Evolutionary conservation across 2,329 filamentous ascomycete species (phyloP).

Genomic region (Helotiales sp.): DNA sequence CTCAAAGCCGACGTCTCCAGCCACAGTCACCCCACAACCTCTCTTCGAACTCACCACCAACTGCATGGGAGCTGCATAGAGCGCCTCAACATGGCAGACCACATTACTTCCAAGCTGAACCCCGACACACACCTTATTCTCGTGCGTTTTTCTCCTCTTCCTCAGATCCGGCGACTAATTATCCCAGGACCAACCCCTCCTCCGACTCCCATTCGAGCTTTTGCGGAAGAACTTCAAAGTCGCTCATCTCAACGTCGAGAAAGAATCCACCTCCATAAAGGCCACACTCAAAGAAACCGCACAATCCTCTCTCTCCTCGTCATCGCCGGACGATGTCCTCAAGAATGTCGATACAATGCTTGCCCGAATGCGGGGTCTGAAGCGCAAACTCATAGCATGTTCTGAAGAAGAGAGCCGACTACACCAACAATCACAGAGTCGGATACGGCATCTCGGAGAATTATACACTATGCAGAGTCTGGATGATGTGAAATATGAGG

Average conservation of each 20-base stretch:
- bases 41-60: neutral
- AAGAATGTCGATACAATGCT: slow-evolving; percentile 84
- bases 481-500: slow-evolving; percentile 90
- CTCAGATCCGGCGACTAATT: slow-evolving; percentile 19
- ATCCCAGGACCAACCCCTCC: slow-evolving; percentile 82
- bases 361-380: slow-evolving; percentile 77
- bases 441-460: slow-evolving; percentile 78
- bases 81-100: slow-evolving; percentile 52
- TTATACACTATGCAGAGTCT: slow-evolving; percentile 78
- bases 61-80: neutral
- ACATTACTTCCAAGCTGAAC: slow-evolving; percentile 66
- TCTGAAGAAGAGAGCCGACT: slow-evolving; percentile 79
- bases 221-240: slow-evolving; percentile 92
- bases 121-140: slow-evolving; percentile 75
- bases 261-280: slow-evolving; percentile 64
- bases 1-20: too few species aligned
- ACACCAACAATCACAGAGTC: slow-evolving; percentile 72
- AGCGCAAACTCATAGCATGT: slow-evolving; percentile 78
- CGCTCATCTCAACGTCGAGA: slow-evolving; percentile 74
- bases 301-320: slow-evolving; percentile 37
- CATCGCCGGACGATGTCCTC: slow-evolving; percentile 72
- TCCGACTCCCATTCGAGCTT: slow-evolving; percentile 90
- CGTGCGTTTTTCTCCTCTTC: slow-evolving; percentile 42
- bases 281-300: slow-evolving; percentile 62
- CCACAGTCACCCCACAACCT: neutral